Percentiles rank a stretch among this genome's conserved stretches.
phyloP scores from a whole-genome alignment of 768 basidiomycete genomes.

The Podaxis sp. region DNA sequence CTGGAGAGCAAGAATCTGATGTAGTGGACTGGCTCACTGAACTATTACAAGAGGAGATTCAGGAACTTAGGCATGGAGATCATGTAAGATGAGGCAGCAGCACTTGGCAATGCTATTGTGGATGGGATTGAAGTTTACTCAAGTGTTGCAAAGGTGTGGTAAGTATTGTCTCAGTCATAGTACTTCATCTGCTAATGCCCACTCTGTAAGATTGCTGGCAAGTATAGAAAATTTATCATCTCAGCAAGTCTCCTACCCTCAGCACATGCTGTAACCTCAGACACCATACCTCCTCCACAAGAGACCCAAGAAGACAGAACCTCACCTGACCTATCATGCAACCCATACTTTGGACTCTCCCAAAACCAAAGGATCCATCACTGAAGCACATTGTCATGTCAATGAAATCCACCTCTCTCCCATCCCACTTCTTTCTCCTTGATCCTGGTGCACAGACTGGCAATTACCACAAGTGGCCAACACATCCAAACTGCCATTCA shows the following conservation, averaged over 20 bases:
- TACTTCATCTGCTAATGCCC: background rate
- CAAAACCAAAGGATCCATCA: constrained; percentile 58
- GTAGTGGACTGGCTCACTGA: constrained; percentile 70
- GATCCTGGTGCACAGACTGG: constrained; percentile 19
- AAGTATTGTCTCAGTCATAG: constrained; percentile 20
- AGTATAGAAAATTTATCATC: constrained; percentile 53
- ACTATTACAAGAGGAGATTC: constrained; percentile 75
- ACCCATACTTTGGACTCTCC: constrained; percentile 69
- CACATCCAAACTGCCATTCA: background rate
- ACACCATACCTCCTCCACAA: constrained; percentile 27
- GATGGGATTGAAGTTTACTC: constrained; percentile 83
- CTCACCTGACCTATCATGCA: constrained; percentile 74
- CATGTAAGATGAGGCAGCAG: constrained; percentile 78
- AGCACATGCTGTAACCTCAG: background rate
- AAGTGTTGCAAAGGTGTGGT: constrained; percentile 79
- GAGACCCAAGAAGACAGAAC: constrained; percentile 81
- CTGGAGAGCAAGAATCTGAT: constrained; percentile 83
- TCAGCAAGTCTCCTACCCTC: constrained; percentile 28
- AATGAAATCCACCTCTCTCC: constrained; percentile 50
- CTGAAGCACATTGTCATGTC: constrained; percentile 59
- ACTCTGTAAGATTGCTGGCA: constrained; percentile 45
- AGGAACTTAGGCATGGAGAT: constrained; percentile 82
- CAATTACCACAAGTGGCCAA: constrained; percentile 10
- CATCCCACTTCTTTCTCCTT: constrained; percentile 26
- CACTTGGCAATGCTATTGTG: constrained; percentile 63